These are phyloP conservation scores for Anethum foeniculum DNA, from an alignment of 140 eudicot genomes.

Conservation along the genomic window DNA sequence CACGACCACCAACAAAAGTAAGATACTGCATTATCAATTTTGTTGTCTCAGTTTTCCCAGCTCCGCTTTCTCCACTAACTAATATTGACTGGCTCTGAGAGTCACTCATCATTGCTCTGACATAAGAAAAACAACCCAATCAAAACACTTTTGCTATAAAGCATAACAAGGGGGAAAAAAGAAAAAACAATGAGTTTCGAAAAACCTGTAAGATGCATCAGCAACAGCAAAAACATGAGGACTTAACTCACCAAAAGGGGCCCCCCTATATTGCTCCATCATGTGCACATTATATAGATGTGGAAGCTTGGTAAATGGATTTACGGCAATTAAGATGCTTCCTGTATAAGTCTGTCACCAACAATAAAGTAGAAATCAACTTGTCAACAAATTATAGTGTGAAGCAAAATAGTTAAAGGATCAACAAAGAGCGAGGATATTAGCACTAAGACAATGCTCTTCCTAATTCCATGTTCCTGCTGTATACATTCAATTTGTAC, in stretches of 20 bases:
- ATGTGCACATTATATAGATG: slow-evolving; percentile 90
- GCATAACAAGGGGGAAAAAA: not conserved
- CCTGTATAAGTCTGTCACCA: slow-evolving; percentile 87
- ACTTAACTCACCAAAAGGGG: slow-evolving; percentile 96
- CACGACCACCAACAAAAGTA: slow-evolving; percentile 98
- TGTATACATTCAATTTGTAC: not conserved
- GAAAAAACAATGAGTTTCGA: slow-evolving; percentile 13
- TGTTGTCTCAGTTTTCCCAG: slow-evolving; percentile 98
- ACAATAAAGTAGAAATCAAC: slow-evolving; percentile 8
- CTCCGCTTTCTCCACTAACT: slow-evolving; percentile 99
- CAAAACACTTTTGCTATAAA: slow-evolving; percentile 12
- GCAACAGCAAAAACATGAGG: slow-evolving; percentile 99
- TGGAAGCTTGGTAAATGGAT: slow-evolving; percentile 96
- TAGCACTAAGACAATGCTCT: not conserved
- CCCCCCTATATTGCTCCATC: slow-evolving; percentile 99
- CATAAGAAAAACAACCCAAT: slow-evolving; percentile 16
- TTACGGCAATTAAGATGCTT: slow-evolving; percentile 94
- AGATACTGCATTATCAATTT: slow-evolving; percentile 94
- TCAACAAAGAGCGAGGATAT: not conserved
- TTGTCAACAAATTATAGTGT: not conserved
- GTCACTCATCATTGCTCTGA: slow-evolving; percentile 93
- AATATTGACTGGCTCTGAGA: slow-evolving; percentile 80
- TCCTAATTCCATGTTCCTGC: not conserved
- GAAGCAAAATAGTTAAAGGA: not conserved
- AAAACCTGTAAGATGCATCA: slow-evolving; percentile 94